phyloP scores from a whole-genome alignment of 768 basidiomycete species.

The Rhodotorula diobovata region DNA sequence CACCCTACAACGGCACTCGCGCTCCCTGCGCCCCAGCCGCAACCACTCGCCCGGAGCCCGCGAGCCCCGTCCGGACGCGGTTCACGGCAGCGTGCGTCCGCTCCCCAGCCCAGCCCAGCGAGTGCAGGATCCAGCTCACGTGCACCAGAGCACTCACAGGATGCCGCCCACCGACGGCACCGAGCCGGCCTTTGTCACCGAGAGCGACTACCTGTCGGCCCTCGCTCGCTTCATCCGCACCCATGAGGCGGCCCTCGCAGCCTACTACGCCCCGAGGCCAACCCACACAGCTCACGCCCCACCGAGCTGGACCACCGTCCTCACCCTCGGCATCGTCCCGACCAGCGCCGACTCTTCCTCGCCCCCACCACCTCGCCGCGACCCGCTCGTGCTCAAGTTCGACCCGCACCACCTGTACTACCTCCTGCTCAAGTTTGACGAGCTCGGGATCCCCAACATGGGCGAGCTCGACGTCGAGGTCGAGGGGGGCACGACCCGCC shows the following conservation, averaged over 20 bases:
- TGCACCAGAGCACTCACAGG: neutral
- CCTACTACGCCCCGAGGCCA: constrained; percentile 40
- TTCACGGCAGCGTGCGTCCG: too few relatives aligned
- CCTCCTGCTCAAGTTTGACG: constrained; percentile 78
- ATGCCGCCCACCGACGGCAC: neutral
- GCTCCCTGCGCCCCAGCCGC: too few relatives aligned
- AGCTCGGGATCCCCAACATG: constrained; percentile 62
- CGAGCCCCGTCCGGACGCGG: too few relatives aligned
- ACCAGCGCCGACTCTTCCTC: neutral
- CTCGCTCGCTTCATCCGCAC: constrained; percentile 66
- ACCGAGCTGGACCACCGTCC: constrained; percentile 34
- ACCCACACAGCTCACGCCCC: neutral
- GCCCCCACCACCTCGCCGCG: neutral
- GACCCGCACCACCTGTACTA: constrained; percentile 84
- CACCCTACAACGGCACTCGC: too few relatives aligned
- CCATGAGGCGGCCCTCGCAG: constrained; percentile 69
- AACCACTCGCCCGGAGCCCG: too few relatives aligned
- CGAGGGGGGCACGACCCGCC: constrained; percentile 62
- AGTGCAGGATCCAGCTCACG: neutral
- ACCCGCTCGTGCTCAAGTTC: constrained; percentile 61
- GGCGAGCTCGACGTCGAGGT: constrained; percentile 75
- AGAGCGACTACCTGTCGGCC: constrained; percentile 60
- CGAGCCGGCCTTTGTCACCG: constrained; percentile 11
- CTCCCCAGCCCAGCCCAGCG: too few relatives aligned
- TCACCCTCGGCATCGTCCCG: constrained; percentile 35